phyloP scores from a whole-genome alignment of 192 early-diverging fungal genomes.

The Coemansia sp. region DNA sequence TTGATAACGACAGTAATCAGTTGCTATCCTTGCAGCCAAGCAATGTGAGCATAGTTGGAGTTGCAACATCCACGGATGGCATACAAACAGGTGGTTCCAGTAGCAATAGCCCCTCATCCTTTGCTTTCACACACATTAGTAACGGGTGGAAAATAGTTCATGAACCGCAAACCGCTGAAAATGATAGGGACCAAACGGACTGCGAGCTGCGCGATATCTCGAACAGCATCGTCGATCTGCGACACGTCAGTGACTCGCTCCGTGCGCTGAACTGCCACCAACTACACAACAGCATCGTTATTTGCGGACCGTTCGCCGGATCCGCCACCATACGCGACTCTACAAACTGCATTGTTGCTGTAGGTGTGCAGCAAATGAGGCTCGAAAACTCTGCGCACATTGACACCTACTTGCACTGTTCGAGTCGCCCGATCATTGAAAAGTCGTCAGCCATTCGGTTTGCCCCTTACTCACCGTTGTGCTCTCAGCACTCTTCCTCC shows the following conservation, averaged over 20 bases:
- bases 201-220: slow-evolving; percentile 54
- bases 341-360: slow-evolving; percentile 59
- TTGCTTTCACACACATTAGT: background rate
- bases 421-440: slow-evolving; percentile 87
- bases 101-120: background rate
- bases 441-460: slow-evolving; percentile 68
- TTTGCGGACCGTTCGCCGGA: slow-evolving; percentile 67
- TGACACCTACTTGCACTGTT: slow-evolving; percentile 66
- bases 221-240: slow-evolving; percentile 67
- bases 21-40: background rate
- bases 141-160: slow-evolving; percentile 14
- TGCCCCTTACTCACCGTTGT: slow-evolving; percentile 55
- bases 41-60: background rate
- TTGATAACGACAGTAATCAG: background rate
- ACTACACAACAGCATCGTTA: slow-evolving; percentile 64
- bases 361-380: slow-evolving; percentile 82
- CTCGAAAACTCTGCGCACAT: slow-evolving; percentile 73
- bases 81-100: background rate
- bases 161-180: background rate
- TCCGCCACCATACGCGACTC: slow-evolving; percentile 73
- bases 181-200: slow-evolving; percentile 7
- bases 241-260: slow-evolving; percentile 47
- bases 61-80: background rate
- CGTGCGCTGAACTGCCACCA: slow-evolving; percentile 78
- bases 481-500: background rate